Evolutionary conservation across 352 stramenopile genomes (phyloP).

Genomic region (Globisporangium cederbergense): DNA sequence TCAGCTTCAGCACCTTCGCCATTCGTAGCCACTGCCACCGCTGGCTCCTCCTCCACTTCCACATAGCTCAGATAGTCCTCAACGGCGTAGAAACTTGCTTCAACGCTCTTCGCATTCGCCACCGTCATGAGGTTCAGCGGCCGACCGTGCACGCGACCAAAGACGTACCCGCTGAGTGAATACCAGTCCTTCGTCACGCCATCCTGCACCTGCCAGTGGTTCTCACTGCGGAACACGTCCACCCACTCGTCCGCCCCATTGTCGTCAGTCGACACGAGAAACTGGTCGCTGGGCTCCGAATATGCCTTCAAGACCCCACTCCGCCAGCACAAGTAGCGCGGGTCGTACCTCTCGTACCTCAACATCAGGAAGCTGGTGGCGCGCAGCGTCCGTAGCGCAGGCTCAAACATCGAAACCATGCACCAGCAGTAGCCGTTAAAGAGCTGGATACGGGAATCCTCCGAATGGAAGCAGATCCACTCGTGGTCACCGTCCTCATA

Average conservation of each 20-base stretch:
- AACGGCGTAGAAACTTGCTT: slow-evolving; percentile 45
- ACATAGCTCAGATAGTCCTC: slow-evolving; percentile 67
- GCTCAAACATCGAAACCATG: slow-evolving; percentile 65
- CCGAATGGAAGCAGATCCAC: slow-evolving; percentile 45
- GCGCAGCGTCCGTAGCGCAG: slow-evolving; percentile 41
- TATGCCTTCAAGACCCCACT: slow-evolving; percentile 47
- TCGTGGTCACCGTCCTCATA: slow-evolving; percentile 81
- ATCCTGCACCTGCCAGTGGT: slow-evolving; percentile 68
- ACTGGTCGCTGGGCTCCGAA: slow-evolving; percentile 47
- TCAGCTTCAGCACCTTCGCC: neutral
- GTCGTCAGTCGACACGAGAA: slow-evolving; percentile 53
- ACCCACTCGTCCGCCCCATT: slow-evolving; percentile 47
- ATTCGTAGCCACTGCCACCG: slow-evolving; percentile 1
- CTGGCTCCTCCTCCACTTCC: slow-evolving; percentile 42
- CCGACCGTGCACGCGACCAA: slow-evolving; percentile 40
- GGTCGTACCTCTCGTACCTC: slow-evolving; percentile 54
- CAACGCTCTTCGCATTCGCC: slow-evolving; percentile 20
- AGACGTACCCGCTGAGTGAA: slow-evolving; percentile 70
- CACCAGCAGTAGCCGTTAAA: slow-evolving; percentile 73
- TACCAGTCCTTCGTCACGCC: slow-evolving; percentile 49
- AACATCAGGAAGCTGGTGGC: slow-evolving; percentile 49
- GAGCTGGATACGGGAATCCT: slow-evolving; percentile 54
- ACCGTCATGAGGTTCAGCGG: slow-evolving; percentile 30
- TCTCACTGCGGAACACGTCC: slow-evolving; percentile 52
- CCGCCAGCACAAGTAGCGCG: slow-evolving; percentile 42